Percentiles rank a stretch among this genome's conserved stretches.
phyloP scores from a whole-genome alignment of 768 basidiomycete genomes.

The Rhodotorula kratochvilovae region DNA sequence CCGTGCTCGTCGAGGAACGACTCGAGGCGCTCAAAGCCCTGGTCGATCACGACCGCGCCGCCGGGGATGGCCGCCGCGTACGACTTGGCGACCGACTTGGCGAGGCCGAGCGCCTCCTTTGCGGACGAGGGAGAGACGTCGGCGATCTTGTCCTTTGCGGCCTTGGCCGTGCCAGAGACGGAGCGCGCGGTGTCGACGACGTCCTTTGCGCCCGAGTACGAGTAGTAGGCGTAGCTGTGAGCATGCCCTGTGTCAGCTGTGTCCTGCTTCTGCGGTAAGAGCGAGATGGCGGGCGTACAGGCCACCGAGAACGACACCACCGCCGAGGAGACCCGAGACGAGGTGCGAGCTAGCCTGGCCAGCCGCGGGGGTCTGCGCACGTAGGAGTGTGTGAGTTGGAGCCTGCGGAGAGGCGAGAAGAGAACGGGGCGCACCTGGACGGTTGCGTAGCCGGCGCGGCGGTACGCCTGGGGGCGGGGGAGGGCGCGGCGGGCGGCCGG shows the following conservation, averaged over 20 bases:
- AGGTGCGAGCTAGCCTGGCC: constrained; percentile 31
- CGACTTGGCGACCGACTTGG: constrained; percentile 36
- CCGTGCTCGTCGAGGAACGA: constrained; percentile 39
- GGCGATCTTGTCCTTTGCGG: constrained; percentile 38
- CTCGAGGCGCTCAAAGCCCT: constrained; percentile 40
- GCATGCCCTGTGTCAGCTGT: neutral
- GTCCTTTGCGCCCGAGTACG: constrained; percentile 37
- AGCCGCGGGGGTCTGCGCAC: neutral
- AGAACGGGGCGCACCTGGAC: neutral
- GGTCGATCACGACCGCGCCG: constrained; percentile 34
- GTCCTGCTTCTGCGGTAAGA: neutral
- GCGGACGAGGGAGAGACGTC: constrained; percentile 32
- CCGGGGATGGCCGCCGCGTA: constrained; percentile 42
- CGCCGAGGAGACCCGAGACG: constrained; percentile 37
- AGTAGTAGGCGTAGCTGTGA: constrained; percentile 42
- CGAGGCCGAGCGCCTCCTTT: constrained; percentile 35
- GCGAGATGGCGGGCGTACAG: neutral
- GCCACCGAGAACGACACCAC: constrained; percentile 35
- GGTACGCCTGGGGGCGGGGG: constrained; percentile 25
- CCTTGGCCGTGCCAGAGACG: constrained; percentile 18
- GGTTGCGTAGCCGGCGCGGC: constrained; percentile 4
- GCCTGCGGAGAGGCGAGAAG: too few relatives aligned
- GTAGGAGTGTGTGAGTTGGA: too few relatives aligned
- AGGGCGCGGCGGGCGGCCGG: constrained; percentile 31
- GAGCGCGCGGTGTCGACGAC: constrained; percentile 33